A percentile compares a stretch with the other conserved stretches of the same genome.
Evolutionary conservation across 257 asterid species (phyloP).

Genomic region (Coffea canephora): DNA sequence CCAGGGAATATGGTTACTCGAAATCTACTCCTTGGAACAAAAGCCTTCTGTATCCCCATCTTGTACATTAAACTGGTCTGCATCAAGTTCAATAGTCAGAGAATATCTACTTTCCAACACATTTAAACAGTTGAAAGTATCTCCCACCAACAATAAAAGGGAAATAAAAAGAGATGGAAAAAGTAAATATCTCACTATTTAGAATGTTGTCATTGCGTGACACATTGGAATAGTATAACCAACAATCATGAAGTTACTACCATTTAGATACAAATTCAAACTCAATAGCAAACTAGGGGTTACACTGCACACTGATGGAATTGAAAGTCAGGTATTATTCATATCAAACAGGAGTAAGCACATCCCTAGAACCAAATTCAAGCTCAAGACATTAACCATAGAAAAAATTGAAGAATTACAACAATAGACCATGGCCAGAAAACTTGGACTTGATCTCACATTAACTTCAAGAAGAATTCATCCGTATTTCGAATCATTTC

Average conservation of each 20-base stretch:
- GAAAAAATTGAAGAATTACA: not conserved
- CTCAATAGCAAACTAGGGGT: not conserved
- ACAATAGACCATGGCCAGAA: not conserved
- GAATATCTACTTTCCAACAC: not conserved
- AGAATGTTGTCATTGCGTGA: not conserved
- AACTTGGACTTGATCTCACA: not conserved
- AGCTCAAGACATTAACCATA: not conserved
- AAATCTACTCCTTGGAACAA: slow-evolving; percentile 71
- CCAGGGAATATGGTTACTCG: slow-evolving; percentile 87
- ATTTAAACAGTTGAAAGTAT: not conserved
- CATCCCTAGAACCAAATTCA: no score
- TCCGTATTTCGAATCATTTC: not conserved
- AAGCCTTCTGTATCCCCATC: slow-evolving; percentile 57
- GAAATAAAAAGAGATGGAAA: no score
- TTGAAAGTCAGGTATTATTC: not conserved
- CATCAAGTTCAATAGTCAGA: slow-evolving; percentile 24
- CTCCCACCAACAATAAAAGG: not conserved
- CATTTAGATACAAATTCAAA: not conserved
- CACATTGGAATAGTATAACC: not conserved
- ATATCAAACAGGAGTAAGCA: not conserved
- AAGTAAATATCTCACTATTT: not conserved
- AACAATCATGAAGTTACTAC: not conserved
- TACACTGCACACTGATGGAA: not conserved
- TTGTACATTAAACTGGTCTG: slow-evolving; percentile 92
- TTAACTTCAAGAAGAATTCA: not conserved